Conservation (phyloP, 2,329 filamentous ascomycete species). For the Alternaria longipes region DNA sequence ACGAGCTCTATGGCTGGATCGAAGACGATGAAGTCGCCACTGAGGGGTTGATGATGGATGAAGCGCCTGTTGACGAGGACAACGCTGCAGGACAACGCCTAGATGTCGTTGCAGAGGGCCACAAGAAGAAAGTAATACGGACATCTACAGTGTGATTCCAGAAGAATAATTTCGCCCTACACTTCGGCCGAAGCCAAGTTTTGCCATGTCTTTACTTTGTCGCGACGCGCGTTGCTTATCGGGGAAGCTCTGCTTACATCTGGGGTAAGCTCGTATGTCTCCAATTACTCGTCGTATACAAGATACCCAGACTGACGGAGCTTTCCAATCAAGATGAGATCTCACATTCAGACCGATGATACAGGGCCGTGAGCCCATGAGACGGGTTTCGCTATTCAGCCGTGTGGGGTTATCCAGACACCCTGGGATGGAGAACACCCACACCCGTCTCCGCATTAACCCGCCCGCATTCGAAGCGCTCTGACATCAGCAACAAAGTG, state of each 20-base stretch:
- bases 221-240: slow-evolving; percentile 30
- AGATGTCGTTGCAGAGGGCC: slow-evolving; percentile 31
- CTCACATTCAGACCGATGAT: slow-evolving; percentile 31
- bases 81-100: slow-evolving; percentile 26
- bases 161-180: background rate
- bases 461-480: slow-evolving; percentile 15
- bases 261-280: slow-evolving; percentile 26
- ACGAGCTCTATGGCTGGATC: slow-evolving; percentile 78
- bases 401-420: slow-evolving; percentile 31
- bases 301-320: slow-evolving; percentile 18
- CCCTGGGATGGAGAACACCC: slow-evolving; percentile 27
- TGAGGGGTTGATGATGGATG: slow-evolving; percentile 51
- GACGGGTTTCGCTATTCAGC: slow-evolving; percentile 24
- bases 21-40: slow-evolving; percentile 65
- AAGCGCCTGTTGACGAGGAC: slow-evolving; percentile 28
- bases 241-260: slow-evolving; percentile 19
- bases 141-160: slow-evolving; percentile 30
- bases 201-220: slow-evolving; percentile 14
- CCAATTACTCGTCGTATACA: slow-evolving; percentile 15
- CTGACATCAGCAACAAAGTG: slow-evolving; percentile 30
- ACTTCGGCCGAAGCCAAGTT: slow-evolving; percentile 2
- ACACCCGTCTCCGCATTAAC: slow-evolving; percentile 16
- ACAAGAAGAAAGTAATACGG: slow-evolving; percentile 38
- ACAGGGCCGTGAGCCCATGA: slow-evolving; percentile 23
- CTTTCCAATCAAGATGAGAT: slow-evolving; percentile 22